Conservation (phyloP, 208 protist species). For the Leptomonas pyrrhocoris region DNA sequence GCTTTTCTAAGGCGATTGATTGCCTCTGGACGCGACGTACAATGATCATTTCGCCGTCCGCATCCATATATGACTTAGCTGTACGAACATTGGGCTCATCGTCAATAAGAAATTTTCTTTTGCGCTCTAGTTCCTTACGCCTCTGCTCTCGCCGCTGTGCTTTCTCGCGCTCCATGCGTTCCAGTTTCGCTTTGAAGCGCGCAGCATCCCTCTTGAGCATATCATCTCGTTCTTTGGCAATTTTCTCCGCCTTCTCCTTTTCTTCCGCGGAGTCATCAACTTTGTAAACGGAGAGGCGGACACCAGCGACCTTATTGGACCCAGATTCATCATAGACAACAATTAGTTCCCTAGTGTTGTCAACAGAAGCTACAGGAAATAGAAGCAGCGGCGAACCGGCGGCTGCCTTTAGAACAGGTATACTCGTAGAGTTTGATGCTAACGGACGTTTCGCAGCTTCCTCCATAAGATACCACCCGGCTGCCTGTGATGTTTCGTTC, state of each 20-base stretch:
- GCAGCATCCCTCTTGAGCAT: constrained; percentile 42
- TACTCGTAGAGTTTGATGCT: neutral
- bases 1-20: constrained; percentile 67
- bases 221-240: constrained; percentile 38
- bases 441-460: constrained; percentile 12
- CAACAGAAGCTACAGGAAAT: constrained; percentile 10
- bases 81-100: constrained; percentile 53
- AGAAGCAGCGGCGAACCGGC: constrained; percentile 8
- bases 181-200: constrained; percentile 38
- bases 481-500: constrained; percentile 23
- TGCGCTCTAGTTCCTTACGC: constrained; percentile 47
- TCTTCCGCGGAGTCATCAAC: constrained; percentile 69
- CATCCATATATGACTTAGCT: constrained; percentile 36
- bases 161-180: constrained; percentile 41
- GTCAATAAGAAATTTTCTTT: constrained; percentile 36
- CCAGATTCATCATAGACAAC: constrained; percentile 17
- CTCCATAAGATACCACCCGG: constrained; percentile 25
- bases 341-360: constrained; percentile 22
- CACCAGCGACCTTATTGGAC: neutral
- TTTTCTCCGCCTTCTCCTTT: constrained; percentile 37
- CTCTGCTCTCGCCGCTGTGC: constrained; percentile 41
- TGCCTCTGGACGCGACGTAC: constrained; percentile 63
- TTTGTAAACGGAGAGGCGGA: constrained; percentile 14
- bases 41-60: constrained; percentile 80
- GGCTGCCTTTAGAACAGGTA: neutral